phyloP scores from a whole-genome alignment of 2,329 filamentous ascomycete species.

The Dissoconium aciculare region DNA sequence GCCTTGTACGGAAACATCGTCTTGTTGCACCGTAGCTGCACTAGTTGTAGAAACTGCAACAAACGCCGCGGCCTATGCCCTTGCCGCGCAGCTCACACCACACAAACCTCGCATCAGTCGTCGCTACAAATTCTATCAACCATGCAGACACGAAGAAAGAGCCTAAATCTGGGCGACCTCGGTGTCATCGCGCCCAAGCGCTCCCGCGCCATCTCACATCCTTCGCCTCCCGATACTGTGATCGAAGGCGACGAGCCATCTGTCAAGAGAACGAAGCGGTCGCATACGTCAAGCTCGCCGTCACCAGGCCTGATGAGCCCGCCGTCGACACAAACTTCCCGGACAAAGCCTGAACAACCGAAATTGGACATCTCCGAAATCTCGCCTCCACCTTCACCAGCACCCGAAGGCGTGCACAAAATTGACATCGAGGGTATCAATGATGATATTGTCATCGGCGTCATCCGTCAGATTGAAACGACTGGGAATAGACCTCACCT shows the following conservation, averaged over 20 bases:
- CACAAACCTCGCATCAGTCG: too few relatives aligned
- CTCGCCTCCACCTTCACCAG: slow-evolving; percentile 68
- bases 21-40: too few relatives aligned
- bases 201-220: slow-evolving; percentile 31
- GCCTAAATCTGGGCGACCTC: slow-evolving; percentile 77
- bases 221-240: slow-evolving; percentile 48
- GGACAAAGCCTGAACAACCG: slow-evolving; percentile 35
- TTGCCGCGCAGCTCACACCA: too few relatives aligned
- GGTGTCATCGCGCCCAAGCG: slow-evolving; percentile 67
- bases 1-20: too few relatives aligned
- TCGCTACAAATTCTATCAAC: too few relatives aligned
- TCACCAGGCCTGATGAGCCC: slow-evolving; percentile 8
- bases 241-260: slow-evolving; percentile 42
- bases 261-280: slow-evolving; percentile 55
- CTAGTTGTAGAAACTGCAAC: too few relatives aligned
- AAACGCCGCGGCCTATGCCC: too few relatives aligned
- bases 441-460: slow-evolving; percentile 87
- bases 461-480: slow-evolving; percentile 74
- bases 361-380: slow-evolving; percentile 43
- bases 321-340: slow-evolving; percentile 19
- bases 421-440: slow-evolving; percentile 74
- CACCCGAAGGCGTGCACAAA: slow-evolving; percentile 35
- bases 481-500: slow-evolving; percentile 86
- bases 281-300: slow-evolving; percentile 42
- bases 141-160: slow-evolving; percentile 95